Base-by-base conservation (phyloP, 1,284 basidiomycete species). In the Leccinum insolens region DNA sequence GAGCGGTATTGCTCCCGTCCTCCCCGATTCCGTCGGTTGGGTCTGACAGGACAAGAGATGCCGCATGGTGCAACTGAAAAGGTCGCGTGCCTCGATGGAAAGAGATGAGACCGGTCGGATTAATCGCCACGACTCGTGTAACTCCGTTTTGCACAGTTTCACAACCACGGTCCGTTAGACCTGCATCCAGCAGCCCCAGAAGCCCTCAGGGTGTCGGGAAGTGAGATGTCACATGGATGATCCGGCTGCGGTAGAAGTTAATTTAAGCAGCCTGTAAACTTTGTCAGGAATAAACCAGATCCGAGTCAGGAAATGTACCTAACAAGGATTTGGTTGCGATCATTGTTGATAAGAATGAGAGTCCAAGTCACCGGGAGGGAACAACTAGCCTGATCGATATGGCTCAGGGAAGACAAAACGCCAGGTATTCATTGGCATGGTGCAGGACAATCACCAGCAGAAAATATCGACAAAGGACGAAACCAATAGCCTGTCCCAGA, bases 81-180 rank as follows among this genome's bases (percentile, higher is more conserved):
- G 8, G 39, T 41, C 7, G 71, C 76, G 55, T 71, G 89, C 90
- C 84, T 86, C 95, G 95, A 3, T 94, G 95, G 72, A 95, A 96
- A 0, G 92, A 89, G 2, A 94, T 95, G 58, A 91, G 93, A 7
- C 94, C 95, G 2, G 94, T 95, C 3, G 95, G 94, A 76, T 98
- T 98, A 73, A 96, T 91, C 22, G 90, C 85, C 39, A 96, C 84
- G 15, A 89, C 44, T 86, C 72, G 96, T 89, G 78, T 96, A 97
- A 0, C 95, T 93, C 75, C 94, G 92, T 73, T 88, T 88, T 8
- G 92, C 46, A 20, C 46, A 49, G 6, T 49, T 49, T 20, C 46
- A 4, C 46, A 20, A 49, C 20, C 39, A 39, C 14, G 39, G 6
- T 86, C 41, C 41, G 15, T 44, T 17, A 7, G 7, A 44, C 7